Evolutionary conservation across 2,329 filamentous ascomycete genomes (phyloP).

Genomic region (Verticillium albo-atrum): DNA sequence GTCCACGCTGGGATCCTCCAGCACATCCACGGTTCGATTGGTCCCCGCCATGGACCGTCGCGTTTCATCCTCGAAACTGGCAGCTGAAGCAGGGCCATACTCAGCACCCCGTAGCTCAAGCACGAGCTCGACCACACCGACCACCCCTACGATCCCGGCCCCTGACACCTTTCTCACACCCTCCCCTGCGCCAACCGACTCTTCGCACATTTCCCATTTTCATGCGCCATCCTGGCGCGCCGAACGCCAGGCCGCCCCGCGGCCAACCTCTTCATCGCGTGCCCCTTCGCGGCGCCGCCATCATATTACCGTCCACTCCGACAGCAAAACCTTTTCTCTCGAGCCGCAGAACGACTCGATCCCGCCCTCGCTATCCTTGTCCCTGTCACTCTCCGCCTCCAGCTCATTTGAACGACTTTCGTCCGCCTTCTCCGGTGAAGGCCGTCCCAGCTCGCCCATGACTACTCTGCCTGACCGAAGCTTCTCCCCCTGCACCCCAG

Average conservation of each 20-base stretch:
- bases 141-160: slow-evolving; percentile 29
- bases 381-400: slow-evolving; percentile 39
- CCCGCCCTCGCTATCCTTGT: slow-evolving; percentile 27
- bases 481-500: slow-evolving; percentile 29
- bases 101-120: background rate
- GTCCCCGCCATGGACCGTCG: slow-evolving; percentile 27
- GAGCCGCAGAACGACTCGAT: slow-evolving; percentile 22
- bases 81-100: background rate
- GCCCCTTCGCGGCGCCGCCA: slow-evolving; percentile 36
- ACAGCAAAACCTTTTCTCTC: slow-evolving; percentile 54
- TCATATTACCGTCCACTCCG: slow-evolving; percentile 46
- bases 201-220: slow-evolving; percentile 28
- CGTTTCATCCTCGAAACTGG: slow-evolving; percentile 42
- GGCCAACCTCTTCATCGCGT: slow-evolving; percentile 17
- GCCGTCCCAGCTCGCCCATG: slow-evolving; percentile 43
- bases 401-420: slow-evolving; percentile 46
- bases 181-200: slow-evolving; percentile 16
- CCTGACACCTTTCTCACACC: slow-evolving; percentile 31
- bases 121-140: slow-evolving; percentile 24
- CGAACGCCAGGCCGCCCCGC: slow-evolving; percentile 5
- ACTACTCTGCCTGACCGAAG: slow-evolving; percentile 42
- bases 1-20: background rate
- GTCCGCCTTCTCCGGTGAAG: slow-evolving; percentile 42
- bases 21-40: slow-evolving; percentile 24
- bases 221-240: slow-evolving; percentile 26